Percentiles rank a stretch among this genome's conserved stretches.
Conservation (phyloP, 495 filamentous ascomycete species). For the Daldinia caldariorum region DNA sequence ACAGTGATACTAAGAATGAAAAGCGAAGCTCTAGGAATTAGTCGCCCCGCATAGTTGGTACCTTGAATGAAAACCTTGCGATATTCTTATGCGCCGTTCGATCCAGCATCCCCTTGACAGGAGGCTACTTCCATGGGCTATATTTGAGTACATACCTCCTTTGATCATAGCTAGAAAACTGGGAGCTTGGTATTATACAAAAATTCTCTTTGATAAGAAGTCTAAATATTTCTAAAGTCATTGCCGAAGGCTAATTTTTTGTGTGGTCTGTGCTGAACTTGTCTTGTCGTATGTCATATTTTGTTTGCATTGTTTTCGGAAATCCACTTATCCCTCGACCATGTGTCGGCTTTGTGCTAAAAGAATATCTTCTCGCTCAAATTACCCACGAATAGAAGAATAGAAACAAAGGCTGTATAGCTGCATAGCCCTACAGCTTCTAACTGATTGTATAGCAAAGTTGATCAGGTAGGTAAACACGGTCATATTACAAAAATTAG, state of each 20-base stretch:
- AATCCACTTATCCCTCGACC: conserved; percentile 10
- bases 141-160: background rate
- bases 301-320: conserved; percentile 40
- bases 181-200: background rate
- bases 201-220: background rate
- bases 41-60: too few species aligned
- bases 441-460: background rate
- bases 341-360: conserved; percentile 17
- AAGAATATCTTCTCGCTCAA: conserved; percentile 12
- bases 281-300: conserved; percentile 8
- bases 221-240: background rate
- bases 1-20: too few species aligned
- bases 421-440: background rate
- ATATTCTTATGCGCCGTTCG: too few species aligned
- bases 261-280: conserved; percentile 6
- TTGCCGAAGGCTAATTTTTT: background rate
- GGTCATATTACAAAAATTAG: background rate
- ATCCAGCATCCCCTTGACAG: background rate
- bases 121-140: too few species aligned
- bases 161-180: background rate
- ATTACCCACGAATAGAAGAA: background rate
- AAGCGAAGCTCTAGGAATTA: too few species aligned
- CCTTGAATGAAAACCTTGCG: too few species aligned
- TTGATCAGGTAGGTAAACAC: background rate
- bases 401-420: conserved; percentile 22